phyloP scores from a whole-genome alignment of 2,329 filamentous ascomycete species.

The Colletotrichum sp. region DNA sequence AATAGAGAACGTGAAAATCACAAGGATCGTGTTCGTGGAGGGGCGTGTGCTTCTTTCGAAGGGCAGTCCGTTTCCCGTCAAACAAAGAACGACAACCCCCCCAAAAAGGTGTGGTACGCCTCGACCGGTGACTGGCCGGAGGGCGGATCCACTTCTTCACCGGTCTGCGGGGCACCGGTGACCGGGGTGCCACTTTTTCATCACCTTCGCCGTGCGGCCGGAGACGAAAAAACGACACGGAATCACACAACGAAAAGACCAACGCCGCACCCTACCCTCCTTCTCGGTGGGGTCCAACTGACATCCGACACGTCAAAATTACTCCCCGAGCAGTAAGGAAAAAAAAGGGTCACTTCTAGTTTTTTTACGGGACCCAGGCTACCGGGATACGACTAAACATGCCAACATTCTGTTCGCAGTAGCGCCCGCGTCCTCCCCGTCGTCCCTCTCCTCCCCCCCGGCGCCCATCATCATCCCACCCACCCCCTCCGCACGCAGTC shows the following conservation, averaged over 20 bases:
- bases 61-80: not conserved
- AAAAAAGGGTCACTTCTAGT: not conserved
- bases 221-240: not conserved
- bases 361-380: not conserved
- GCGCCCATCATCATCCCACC: not conserved
- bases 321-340: not conserved
- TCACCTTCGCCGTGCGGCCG: not conserved
- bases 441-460: not conserved
- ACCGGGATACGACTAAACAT: not conserved
- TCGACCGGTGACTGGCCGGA: constrained; percentile 17
- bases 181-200: constrained; percentile 8
- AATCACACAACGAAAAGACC: not conserved
- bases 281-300: not conserved
- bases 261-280: not conserved
- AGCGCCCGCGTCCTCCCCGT: not conserved
- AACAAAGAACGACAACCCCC: not conserved
- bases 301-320: constrained; percentile 15
- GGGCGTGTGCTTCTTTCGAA: not conserved
- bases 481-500: not conserved
- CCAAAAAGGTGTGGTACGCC: not conserved
- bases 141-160: constrained; percentile 18
- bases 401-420: not conserved
- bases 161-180: constrained; percentile 18
- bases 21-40: not conserved
- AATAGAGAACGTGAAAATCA: not conserved